Conservation (phyloP, 306 rosid species). For the Quercus aquifolioides region DNA sequence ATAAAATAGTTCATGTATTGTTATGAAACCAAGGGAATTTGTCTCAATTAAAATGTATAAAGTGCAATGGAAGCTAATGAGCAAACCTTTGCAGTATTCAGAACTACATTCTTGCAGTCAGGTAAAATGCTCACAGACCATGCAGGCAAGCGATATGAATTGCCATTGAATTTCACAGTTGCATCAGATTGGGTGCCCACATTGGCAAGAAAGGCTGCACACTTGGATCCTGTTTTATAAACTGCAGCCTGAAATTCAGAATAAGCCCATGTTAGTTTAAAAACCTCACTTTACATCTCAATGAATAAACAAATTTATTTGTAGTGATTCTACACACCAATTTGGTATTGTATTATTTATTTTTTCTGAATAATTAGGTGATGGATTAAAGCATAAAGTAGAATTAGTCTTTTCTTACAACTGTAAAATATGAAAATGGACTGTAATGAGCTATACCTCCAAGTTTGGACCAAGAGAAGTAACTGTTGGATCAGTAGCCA, state of each 20-base stretch:
- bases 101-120: slow-evolving; percentile 87
- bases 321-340: not conserved
- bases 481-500: slow-evolving; percentile 75
- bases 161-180: slow-evolving; percentile 67
- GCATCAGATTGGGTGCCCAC: slow-evolving; percentile 54
- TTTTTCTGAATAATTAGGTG: not conserved
- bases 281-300: not conserved
- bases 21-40: not conserved
- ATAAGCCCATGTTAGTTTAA: slow-evolving; percentile 1
- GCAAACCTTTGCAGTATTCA: slow-evolving; percentile 93
- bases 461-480: slow-evolving; percentile 61
- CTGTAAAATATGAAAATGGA: not conserved
- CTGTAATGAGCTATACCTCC: slow-evolving; percentile 49
- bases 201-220: slow-evolving; percentile 91
- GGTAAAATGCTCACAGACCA: slow-evolving; percentile 99
- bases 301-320: slow-evolving; percentile 1
- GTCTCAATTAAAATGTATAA: not conserved
- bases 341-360: not conserved
- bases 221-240: slow-evolving; percentile 61
- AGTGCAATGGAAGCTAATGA: slow-evolving; percentile 6
- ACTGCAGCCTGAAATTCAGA: slow-evolving; percentile 63
- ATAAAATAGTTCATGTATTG: not conserved
- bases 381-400: not conserved
- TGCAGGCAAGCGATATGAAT: slow-evolving; percentile 76
- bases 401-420: not conserved